These are phyloP conservation scores for Lentinula guzmanii DNA, from an alignment of 768 basidiomycete genomes.

Conservation along the genomic window DNA sequence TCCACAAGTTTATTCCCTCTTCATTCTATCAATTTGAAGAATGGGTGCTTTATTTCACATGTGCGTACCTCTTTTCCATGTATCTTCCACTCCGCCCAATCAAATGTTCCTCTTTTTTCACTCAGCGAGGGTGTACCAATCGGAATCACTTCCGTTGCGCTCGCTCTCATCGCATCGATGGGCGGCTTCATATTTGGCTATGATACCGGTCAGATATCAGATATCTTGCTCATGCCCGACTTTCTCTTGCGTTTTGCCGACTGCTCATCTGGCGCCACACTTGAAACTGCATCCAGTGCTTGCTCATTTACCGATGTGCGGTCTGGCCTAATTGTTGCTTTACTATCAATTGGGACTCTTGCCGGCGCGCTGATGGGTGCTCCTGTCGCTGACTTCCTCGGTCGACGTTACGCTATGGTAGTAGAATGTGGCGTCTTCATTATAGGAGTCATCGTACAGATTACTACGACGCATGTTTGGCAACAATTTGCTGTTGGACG, in stretches of 20 bases:
- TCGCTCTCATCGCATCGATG: conserved; percentile 65
- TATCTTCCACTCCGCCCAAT: not conserved
- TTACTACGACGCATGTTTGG: conserved; percentile 47
- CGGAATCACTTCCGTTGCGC: conserved; percentile 55
- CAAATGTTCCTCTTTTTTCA: not conserved
- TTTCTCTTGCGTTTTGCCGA: conserved; percentile 59
- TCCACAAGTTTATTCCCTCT: not conserved
- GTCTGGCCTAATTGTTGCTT: conserved; percentile 61
- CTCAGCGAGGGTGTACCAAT: conserved; percentile 54
- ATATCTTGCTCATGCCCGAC: conserved; percentile 68
- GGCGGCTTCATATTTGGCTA: conserved; percentile 68
- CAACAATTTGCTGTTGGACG: conserved; percentile 65
- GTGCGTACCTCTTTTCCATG: not conserved
- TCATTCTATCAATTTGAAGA: not conserved
- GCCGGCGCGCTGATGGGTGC: conserved; percentile 58
- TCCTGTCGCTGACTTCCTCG: conserved; percentile 56
- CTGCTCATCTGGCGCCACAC: conserved; percentile 29
- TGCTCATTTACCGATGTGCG: conserved; percentile 53
- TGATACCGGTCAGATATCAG: conserved; percentile 75
- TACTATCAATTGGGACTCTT: conserved; percentile 67
- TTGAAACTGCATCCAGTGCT: conserved; percentile 21
- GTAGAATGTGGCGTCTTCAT: conserved; percentile 51
- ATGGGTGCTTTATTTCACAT: conserved; percentile 10
- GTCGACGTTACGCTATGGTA: conserved; percentile 62
- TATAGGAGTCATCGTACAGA: conserved; percentile 57